Base-by-base conservation (phyloP, 768 basidiomycete species). In the Pisolithus orientalis region DNA sequence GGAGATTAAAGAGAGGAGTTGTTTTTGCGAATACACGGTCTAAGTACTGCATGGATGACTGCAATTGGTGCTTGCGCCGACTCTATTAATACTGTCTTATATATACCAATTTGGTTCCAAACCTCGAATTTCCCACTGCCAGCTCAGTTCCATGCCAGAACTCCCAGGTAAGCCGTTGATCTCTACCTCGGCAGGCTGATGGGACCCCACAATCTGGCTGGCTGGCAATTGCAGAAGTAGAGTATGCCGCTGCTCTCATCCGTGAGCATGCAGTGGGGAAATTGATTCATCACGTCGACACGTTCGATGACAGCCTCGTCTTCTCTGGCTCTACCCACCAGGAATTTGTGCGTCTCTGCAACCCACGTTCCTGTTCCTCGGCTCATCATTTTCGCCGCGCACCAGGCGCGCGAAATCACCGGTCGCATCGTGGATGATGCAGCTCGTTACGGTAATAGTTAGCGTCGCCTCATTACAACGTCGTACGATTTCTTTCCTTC, bases 171-270 rank as follows among this genome's bases (percentile, higher is more conserved):
- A 39, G 63, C 39, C 6, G n/a, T 29, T 29, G 28, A 25, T 38
- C 16, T 38, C 24, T 11, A 5, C 17, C 32, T 17, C 7, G 11
- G n/a, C 21, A 6, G 24, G 39, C 2, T 50, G 39, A 29, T 6
- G 14, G 21, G 21, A 21, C 29, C 13, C 25, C 29, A 17, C 17
- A 47, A 28, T 31, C 5, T 21, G 31, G 16, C 14, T 53, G 38
- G 14, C 16, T 50, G 49, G 21, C 9, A 17, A 17, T 4, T 6
- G 1, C 59, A 86, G 88, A 90, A 64, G 87, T 90, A 3, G 81
- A 90, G 65, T 70, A 80, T 28, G 86, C 88, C 5, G 79, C 78
- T 1, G 72, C 72, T 46, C 70, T 87, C 39, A 63, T 90, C 31
- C 72, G 73, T 47, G 65, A 72, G 3, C 58, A 80, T n/a, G 82